These are phyloP conservation scores for Cerioporus squamosus DNA, from an alignment of 1,284 basidiomycete genomes.

Conservation along the genomic window DNA sequence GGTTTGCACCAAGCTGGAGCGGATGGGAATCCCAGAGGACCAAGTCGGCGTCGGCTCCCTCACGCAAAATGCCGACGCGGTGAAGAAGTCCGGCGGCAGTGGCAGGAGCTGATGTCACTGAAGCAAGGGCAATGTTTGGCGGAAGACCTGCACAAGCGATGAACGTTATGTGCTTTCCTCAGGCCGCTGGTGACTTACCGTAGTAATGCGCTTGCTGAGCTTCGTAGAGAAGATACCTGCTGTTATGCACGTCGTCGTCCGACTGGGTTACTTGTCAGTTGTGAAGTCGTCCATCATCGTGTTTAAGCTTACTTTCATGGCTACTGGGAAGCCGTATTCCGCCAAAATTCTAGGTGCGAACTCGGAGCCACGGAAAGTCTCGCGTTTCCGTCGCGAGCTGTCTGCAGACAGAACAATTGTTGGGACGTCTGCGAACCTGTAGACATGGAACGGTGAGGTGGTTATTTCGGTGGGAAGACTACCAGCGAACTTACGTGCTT, in stretches of 20 bases:
- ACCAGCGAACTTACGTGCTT: conserved; percentile 53
- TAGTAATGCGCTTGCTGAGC: conserved; percentile 90
- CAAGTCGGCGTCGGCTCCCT: conserved; percentile 61
- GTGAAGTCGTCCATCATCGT: no score
- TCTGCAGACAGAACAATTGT: conserved; percentile 83
- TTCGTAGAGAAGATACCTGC: conserved; percentile 81
- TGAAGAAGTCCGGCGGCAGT: conserved; percentile 79
- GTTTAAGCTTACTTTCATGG: conserved; percentile 66
- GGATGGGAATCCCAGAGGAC: conserved; percentile 85
- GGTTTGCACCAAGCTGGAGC: conserved; percentile 76
- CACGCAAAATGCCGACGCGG: conserved; percentile 75
- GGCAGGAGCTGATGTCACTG: conserved; percentile 84
- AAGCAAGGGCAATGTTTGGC: conserved; percentile 62
- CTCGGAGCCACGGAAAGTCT: conserved; percentile 84
- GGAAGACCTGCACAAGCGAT: conserved; percentile 44
- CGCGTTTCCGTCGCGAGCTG: conserved; percentile 72
- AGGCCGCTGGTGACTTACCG: conserved; percentile 31
- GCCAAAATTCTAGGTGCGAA: conserved; percentile 82
- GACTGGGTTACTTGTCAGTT: conserved; percentile 46
- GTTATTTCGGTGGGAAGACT: not conserved
- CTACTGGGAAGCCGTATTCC: conserved; percentile 76
- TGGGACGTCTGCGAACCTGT: conserved; percentile 50
- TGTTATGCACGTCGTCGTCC: conserved; percentile 75
- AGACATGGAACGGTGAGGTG: conserved; percentile 28
- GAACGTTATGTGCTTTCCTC: not conserved